These are phyloP conservation scores for Pythium coloratum DNA, from an alignment of 352 stramenopile genomes.

Conservation along the genomic window DNA sequence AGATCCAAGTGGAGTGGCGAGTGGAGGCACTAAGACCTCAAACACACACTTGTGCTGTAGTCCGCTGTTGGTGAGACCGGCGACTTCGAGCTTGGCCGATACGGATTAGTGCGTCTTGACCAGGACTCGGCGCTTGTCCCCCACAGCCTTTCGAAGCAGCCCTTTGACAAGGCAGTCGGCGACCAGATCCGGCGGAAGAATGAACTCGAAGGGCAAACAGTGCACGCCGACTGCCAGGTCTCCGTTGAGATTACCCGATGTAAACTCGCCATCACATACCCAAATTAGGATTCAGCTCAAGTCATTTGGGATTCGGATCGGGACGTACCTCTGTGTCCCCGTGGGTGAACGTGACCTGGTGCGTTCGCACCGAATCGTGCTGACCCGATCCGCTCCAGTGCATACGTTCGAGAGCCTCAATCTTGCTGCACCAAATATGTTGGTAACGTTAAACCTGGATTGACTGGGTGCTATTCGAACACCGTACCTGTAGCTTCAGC, in stretches of 20 bases:
- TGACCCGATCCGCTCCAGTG: neutral
- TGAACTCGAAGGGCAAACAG: constrained; percentile 5
- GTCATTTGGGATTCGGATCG: neutral
- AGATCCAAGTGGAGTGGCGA: neutral
- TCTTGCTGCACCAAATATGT: neutral
- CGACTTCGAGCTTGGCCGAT: neutral
- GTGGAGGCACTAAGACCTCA: neutral
- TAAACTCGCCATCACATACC: neutral
- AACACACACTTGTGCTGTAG: neutral
- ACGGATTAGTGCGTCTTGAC: neutral
- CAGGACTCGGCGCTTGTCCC: neutral
- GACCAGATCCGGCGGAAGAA: neutral
- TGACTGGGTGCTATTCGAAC: too few relatives aligned
- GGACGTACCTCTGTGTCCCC: neutral
- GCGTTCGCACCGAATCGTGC: neutral
- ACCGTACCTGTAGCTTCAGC: neutral
- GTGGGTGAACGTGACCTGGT: neutral
- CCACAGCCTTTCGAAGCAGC: neutral
- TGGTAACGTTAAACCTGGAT: too few relatives aligned
- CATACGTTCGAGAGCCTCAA: neutral
- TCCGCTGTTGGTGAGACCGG: neutral
- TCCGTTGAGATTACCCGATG: neutral
- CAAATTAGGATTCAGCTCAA: too few relatives aligned
- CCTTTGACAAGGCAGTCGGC: neutral
- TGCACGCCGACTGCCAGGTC: neutral